phyloP scores from a whole-genome alignment of 192 early-diverging fungal species.

The Obelidium mucronatum region DNA sequence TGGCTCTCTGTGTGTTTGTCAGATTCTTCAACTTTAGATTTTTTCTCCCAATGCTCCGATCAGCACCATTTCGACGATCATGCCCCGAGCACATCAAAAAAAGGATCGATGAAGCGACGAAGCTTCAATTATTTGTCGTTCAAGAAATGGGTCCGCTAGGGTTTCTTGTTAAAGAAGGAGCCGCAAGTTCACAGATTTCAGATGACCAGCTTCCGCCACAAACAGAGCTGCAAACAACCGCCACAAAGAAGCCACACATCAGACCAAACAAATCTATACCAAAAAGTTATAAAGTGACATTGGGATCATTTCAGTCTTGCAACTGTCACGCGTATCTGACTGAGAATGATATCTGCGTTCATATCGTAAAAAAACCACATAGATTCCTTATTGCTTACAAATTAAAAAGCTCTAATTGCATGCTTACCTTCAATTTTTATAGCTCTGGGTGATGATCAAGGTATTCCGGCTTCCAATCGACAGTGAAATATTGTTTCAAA shows the following conservation, averaged over 20 bases:
- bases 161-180: conserved; percentile 46
- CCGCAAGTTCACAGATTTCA: too few species aligned
- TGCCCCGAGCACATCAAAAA: conserved; percentile 46
- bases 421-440: not conserved
- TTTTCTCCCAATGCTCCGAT: conserved; percentile 53
- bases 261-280: not conserved
- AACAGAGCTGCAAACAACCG: too few species aligned
- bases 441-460: conserved; percentile 62
- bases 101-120: conserved; percentile 45
- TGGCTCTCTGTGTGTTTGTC: too few species aligned
- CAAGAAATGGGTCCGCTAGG: conserved; percentile 62
- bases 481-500: conserved; percentile 52
- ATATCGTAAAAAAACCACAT: conserved; percentile 51
- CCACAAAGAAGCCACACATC: not conserved
- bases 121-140: conserved; percentile 47
- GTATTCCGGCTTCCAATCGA: conserved; percentile 46
- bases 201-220: too few species aligned
- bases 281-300: conserved; percentile 47
- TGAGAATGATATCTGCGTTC: conserved; percentile 48
- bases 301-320: conserved; percentile 51
- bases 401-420: not conserved
- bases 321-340: conserved; percentile 39
- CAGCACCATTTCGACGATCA: conserved; percentile 35
- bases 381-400: too few species aligned
- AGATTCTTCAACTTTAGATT: too few species aligned